Conservation (phyloP, 2,329 filamentous ascomycete genomes). For the Penicillium aurantiogriseum region DNA sequence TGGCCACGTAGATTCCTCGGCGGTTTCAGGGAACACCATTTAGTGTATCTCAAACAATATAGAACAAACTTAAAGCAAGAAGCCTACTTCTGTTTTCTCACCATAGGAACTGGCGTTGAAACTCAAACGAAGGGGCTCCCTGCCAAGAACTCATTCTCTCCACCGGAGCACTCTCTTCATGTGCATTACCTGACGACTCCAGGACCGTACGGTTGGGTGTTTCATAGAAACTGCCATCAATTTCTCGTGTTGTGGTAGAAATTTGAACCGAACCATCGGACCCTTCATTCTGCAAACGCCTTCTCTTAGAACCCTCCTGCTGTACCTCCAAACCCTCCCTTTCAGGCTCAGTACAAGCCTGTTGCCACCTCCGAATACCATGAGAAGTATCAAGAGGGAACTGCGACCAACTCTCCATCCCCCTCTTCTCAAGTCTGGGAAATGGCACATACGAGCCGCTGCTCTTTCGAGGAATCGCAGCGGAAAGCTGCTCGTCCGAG, state of each 20-base stretch:
- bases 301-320: not conserved
- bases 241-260: not conserved
- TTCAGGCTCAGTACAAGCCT: conserved; percentile 22
- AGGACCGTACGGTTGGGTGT: not conserved
- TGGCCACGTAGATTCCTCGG: no score
- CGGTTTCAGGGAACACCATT: no score
- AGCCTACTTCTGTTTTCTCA: not conserved
- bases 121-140: conserved; percentile 31
- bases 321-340: no score
- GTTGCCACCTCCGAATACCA: conserved; percentile 39
- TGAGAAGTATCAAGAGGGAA: conserved; percentile 36
- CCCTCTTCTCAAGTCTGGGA: conserved; percentile 31
- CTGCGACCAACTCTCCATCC: conserved; percentile 39
- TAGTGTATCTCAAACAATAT: not conserved
- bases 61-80: not conserved
- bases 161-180: not conserved
- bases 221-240: not conserved
- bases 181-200: not conserved
- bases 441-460: conserved; percentile 20
- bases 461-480: conserved; percentile 15
- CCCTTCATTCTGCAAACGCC: not conserved
- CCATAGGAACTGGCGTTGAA: conserved; percentile 26
- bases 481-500: conserved; percentile 32
- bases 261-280: not conserved
- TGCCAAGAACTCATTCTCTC: conserved; percentile 28